phyloP scores from a whole-genome alignment of 2,329 filamentous ascomycete species.

The Periconia digitata region DNA sequence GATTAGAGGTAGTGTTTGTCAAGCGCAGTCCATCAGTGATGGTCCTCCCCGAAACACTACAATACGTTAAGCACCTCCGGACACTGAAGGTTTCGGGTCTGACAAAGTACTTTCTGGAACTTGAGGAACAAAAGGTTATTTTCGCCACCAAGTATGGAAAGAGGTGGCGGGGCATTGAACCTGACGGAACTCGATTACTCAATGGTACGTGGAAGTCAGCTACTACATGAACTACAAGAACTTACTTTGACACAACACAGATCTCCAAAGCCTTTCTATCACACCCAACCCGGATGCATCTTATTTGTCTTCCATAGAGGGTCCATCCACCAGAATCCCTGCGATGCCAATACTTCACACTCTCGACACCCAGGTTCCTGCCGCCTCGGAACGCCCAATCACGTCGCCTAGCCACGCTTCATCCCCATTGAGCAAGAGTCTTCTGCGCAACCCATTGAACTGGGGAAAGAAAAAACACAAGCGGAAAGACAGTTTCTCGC shows the following conservation, averaged over 20 bases:
- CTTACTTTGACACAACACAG: slow-evolving; percentile 11
- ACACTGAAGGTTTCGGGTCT: slow-evolving; percentile 21
- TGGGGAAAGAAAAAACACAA: slow-evolving; percentile 9
- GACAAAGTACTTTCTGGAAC: slow-evolving; percentile 25
- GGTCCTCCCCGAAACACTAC: slow-evolving; percentile 20
- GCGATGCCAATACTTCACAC: neutral
- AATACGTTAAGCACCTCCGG: slow-evolving; percentile 20
- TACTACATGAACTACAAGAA: neutral
- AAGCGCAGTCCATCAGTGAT: slow-evolving; percentile 18
- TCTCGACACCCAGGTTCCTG: slow-evolving; percentile 9
- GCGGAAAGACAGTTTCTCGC: slow-evolving; percentile 19
- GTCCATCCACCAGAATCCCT: neutral
- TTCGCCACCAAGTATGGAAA: slow-evolving; percentile 27
- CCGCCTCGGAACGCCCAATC: slow-evolving; percentile 11
- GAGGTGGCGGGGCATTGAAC: slow-evolving; percentile 25
- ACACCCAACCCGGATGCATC: slow-evolving; percentile 15
- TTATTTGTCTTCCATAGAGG: neutral
- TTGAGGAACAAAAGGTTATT: slow-evolving; percentile 19
- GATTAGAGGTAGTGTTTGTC: slow-evolving; percentile 26
- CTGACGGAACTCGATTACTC: slow-evolving; percentile 22
- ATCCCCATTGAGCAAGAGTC: neutral
- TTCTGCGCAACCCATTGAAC: slow-evolving; percentile 6
- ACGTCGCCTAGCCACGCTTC: neutral
- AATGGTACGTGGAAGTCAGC: slow-evolving; percentile 12
- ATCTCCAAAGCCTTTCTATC: slow-evolving; percentile 19